Evolutionary conservation across 2,329 filamentous ascomycete genomes (phyloP).

Genomic region (Arachnomyces sp.): DNA sequence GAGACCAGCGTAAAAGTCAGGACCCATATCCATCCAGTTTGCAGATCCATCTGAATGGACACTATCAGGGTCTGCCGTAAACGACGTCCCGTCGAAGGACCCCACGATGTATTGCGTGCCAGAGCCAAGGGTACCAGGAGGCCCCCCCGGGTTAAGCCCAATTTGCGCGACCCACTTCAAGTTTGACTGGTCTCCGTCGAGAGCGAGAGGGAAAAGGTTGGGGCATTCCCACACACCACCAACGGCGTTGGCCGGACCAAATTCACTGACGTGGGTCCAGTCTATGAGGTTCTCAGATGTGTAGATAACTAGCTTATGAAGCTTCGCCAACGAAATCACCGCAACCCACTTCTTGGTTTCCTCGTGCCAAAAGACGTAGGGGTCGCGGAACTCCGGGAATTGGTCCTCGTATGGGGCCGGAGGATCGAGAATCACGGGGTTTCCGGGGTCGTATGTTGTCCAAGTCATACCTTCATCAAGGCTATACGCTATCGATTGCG

Average conservation of each 20-base stretch:
- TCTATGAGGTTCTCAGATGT: constrained; percentile 20
- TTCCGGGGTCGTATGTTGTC: constrained; percentile 45
- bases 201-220: constrained; percentile 16
- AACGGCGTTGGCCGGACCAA: constrained; percentile 19
- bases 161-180: constrained; percentile 21
- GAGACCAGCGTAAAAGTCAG: constrained; percentile 22
- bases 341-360: constrained; percentile 17
- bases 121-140: constrained; percentile 21
- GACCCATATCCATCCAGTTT: constrained; percentile 25
- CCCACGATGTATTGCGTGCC: constrained; percentile 24
- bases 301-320: constrained; percentile 19
- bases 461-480: constrained; percentile 55
- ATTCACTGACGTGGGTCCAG: constrained; percentile 19
- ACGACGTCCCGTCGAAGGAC: constrained; percentile 19
- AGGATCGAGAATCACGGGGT: constrained; percentile 49
- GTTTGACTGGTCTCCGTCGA: constrained; percentile 12
- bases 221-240: constrained; percentile 26
- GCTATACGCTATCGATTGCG: constrained; percentile 57
- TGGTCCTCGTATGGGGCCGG: constrained; percentile 45
- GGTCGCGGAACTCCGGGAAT: constrained; percentile 59
- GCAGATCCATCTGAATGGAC: constrained; percentile 12
- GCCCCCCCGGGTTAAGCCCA: constrained; percentile 23
- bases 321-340: constrained; percentile 10
- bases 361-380: constrained; percentile 44
- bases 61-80: constrained; percentile 15